phyloP scores from a whole-genome alignment of 1,284 basidiomycete genomes.

The Irpex rosettiformis region DNA sequence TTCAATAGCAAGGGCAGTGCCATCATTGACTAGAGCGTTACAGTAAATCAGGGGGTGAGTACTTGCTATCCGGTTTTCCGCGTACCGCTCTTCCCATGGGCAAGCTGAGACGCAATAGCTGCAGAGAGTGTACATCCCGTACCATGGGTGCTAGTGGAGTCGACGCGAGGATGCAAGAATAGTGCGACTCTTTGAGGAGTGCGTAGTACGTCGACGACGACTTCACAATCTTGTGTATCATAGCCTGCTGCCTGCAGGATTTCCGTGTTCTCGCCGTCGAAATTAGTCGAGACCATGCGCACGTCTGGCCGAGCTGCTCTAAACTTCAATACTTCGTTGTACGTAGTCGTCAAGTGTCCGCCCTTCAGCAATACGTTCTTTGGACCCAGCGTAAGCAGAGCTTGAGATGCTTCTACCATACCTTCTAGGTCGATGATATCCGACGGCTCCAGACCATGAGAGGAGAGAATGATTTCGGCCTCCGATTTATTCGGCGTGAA shows the following conservation, averaged over 20 bases:
- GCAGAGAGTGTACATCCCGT: slow-evolving; percentile 93
- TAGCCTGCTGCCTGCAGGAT: slow-evolving; percentile 41
- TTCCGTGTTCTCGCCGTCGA: slow-evolving; percentile 56
- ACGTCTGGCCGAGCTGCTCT: slow-evolving; percentile 28
- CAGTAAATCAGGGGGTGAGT: no score
- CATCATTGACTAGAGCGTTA: slow-evolving; percentile 52
- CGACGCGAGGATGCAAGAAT: slow-evolving; percentile 64
- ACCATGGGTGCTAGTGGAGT: slow-evolving; percentile 82
- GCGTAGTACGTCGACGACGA: slow-evolving; percentile 78
- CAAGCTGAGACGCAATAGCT: slow-evolving; percentile 72
- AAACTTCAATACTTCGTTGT: slow-evolving; percentile 41
- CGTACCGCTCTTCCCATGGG: slow-evolving; percentile 48
- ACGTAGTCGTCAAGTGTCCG: slow-evolving; percentile 63
- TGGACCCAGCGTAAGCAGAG: slow-evolving; percentile 49
- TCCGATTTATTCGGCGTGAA: slow-evolving; percentile 91
- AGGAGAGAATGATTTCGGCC: slow-evolving; percentile 65
- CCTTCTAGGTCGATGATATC: slow-evolving; percentile 53
- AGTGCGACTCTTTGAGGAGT: slow-evolving; percentile 40
- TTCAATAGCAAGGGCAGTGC: slow-evolving; percentile 55
- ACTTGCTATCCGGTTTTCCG: no score
- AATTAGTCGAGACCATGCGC: slow-evolving; percentile 37
- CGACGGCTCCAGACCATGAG: slow-evolving; percentile 20
- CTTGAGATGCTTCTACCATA: slow-evolving; percentile 68
- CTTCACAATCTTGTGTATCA: slow-evolving; percentile 18
- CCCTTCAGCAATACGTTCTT: slow-evolving; percentile 82